A percentile compares a stretch with the other conserved stretches of the same genome.
Evolutionary conservation across 148 eudicot species (phyloP).

Genomic region (Persicaria tinctoria): DNA sequence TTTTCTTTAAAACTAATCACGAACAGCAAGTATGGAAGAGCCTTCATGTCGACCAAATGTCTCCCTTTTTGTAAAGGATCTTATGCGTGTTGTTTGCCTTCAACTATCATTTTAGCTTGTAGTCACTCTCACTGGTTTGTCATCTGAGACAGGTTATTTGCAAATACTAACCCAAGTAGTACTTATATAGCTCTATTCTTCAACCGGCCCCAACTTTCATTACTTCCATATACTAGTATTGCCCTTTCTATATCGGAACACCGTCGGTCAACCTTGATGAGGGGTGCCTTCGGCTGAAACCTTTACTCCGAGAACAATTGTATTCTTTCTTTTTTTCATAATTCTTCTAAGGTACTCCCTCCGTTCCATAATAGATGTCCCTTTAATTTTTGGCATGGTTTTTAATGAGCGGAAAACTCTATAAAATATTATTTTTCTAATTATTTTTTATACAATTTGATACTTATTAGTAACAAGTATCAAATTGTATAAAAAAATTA

Average conservation of each 20-base stretch:
- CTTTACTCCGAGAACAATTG: background rate
- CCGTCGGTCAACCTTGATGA: too few relatives aligned
- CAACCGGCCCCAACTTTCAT: background rate
- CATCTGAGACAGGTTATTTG: background rate
- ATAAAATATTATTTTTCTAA: too few relatives aligned
- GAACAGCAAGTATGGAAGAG: background rate
- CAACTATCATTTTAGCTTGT: background rate
- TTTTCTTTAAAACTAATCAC: background rate
- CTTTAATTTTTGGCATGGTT: too few relatives aligned
- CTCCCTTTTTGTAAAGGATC: background rate
- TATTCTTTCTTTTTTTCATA: background rate
- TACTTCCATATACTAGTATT: background rate
- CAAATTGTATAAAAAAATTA: too few relatives aligned
- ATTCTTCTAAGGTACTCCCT: background rate
- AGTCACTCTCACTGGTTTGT: background rate
- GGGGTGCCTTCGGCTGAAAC: background rate
- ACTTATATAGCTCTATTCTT: background rate
- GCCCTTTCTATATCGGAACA: background rate
- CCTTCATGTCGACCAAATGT: background rate
- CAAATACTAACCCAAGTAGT: background rate
- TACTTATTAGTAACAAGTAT: too few relatives aligned
- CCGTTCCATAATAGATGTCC: too few relatives aligned
- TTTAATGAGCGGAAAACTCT: too few relatives aligned
- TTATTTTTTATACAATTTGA: too few relatives aligned
- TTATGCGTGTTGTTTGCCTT: background rate